Evolutionary conservation across 108 stramenopile genomes (phyloP).

Genomic region (Pseudonitzschia pungens): DNA sequence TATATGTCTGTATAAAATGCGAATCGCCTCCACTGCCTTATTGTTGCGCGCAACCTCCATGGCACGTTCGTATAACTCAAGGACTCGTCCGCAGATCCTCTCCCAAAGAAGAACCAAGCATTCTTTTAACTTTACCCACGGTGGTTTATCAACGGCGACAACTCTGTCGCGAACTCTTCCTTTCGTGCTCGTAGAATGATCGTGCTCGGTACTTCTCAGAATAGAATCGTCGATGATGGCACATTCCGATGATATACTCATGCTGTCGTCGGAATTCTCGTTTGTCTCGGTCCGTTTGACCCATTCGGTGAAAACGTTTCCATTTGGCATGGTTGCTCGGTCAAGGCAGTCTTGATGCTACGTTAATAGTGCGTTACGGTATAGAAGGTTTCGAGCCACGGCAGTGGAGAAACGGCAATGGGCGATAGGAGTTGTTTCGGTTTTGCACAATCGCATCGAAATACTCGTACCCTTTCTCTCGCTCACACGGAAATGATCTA

Average conservation of each 20-base stretch:
- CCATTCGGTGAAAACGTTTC: background rate
- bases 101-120: background rate
- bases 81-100: background rate
- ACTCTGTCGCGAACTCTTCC: background rate
- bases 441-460: too few relatives aligned
- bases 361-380: too few relatives aligned
- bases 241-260: constrained; percentile 2
- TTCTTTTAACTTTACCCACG: background rate
- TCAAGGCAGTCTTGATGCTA: background rate
- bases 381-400: too few relatives aligned
- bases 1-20: too few relatives aligned
- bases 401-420: too few relatives aligned
- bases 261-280: background rate
- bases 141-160: background rate
- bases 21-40: too few relatives aligned
- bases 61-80: background rate
- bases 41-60: background rate
- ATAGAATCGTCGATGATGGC: background rate
- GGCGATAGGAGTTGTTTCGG: too few relatives aligned
- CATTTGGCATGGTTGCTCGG: background rate
- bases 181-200: background rate
- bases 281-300: constrained; percentile 4
- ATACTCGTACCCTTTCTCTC: too few relatives aligned
- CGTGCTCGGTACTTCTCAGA: background rate
- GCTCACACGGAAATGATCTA: too few relatives aligned